Base-by-base conservation (phyloP, 805 yeast genomes). In the Candida insectalens region DNA sequence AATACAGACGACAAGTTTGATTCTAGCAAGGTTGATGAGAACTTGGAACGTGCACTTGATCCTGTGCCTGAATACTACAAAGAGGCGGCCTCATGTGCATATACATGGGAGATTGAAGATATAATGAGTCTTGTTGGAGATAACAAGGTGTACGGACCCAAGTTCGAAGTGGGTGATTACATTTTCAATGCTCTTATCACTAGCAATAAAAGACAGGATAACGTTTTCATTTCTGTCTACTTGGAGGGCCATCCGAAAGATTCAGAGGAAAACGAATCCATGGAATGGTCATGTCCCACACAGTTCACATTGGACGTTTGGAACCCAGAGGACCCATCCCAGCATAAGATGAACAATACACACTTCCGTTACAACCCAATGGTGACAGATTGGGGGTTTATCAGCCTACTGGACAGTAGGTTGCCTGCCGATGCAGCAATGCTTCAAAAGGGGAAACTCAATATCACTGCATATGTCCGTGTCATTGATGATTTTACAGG, bases 371-470 rank as follows among this genome's bases (percentile, higher is more conserved):
- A 84, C 59, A 73, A 67, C 43, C 65, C 74, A 7, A 62, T 66
- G 30, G 94, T 83, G 36, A 72, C 83, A 1, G 99, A 92, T 55
- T 92, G 99, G 99, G 99, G 99, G 19, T 92, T 92, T 57, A 72
- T 88, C 7, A 77, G 77, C 38, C 77, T 85, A 46, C 60, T 76
- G 14, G 89, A 81, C 36, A 47, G 71, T 20, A 63, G 71, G 27
- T 50, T 81, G 35, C 47, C 65, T 4, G 23, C 41, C 10, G 58
- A 54, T 10, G 19, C 37, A 8, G 36, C 35, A 15, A 34, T 51
- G n/a, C 34, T 55, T 6, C 68, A 66, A 35, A 71, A 76, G 27
- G 74, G 77, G 44, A 55, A 59, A 35, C 51, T 85, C 33, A 77
- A 83, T 52, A 65, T 89, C 26, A 78, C 95, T 1, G 92, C 78